Conservation (phyloP, 2,329 filamentous ascomycete genomes). For the Colletotrichum gigasporum region DNA sequence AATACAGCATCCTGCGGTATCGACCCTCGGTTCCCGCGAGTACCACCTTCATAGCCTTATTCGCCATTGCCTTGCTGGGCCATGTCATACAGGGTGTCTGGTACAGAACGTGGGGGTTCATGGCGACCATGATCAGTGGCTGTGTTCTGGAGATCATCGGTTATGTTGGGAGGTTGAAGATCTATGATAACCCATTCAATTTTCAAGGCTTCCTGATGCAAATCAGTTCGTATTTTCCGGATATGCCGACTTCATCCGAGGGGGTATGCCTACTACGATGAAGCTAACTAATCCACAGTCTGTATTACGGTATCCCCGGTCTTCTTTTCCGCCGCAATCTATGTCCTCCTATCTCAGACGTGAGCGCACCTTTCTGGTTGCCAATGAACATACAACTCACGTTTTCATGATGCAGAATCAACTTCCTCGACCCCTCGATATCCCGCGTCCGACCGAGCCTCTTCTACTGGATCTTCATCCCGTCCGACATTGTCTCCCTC, state of each 20-base stretch:
- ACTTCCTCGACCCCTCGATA: conserved; percentile 37
- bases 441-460: conserved; percentile 43
- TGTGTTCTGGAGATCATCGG: conserved; percentile 68
- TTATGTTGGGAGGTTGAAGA: conserved; percentile 66
- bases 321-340: conserved; percentile 40
- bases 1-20: conserved; percentile 52
- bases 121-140: conserved; percentile 61
- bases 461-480: conserved; percentile 51
- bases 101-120: conserved; percentile 54
- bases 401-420: conserved; percentile 24
- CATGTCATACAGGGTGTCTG: conserved; percentile 52
- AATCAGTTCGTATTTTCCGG: conserved; percentile 52
- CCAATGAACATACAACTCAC: background rate
- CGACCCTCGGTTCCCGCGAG: conserved; percentile 48
- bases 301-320: conserved; percentile 44
- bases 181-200: conserved; percentile 65
- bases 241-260: too few species aligned
- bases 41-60: conserved; percentile 47
- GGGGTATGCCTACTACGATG: too few species aligned
- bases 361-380: background rate
- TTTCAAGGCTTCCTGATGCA: conserved; percentile 71
- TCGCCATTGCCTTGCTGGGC: conserved; percentile 51
- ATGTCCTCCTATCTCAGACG: conserved; percentile 35
- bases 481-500: conserved; percentile 60
- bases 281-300: conserved; percentile 40